Conservation (phyloP, 768 basidiomycete genomes). For the Polyporus arcularius region DNA sequence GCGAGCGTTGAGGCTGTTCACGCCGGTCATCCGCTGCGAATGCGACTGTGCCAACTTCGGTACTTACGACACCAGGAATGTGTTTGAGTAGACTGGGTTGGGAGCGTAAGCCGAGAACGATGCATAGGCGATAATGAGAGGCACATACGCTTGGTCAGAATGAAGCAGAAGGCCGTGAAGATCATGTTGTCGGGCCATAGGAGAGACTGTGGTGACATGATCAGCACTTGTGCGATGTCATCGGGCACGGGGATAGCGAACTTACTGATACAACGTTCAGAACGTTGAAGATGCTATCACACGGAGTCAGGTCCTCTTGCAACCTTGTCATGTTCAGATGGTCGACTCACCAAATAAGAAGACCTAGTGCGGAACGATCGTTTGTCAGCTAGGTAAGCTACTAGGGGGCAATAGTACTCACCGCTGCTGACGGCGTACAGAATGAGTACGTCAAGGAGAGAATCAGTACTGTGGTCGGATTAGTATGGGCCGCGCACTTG, state of each 20-base stretch:
- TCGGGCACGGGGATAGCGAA: no score
- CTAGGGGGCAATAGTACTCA: not conserved
- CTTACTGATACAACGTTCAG: conserved; percentile 3
- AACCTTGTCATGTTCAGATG: not conserved
- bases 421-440: conserved; percentile 8
- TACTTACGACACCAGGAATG: conserved; percentile 8
- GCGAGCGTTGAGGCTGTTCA: conserved; percentile 5
- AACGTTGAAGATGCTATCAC: conserved; percentile 1
- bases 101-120: no score
- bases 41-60: no score
- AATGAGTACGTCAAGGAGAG: conserved; percentile 4
- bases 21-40: no score
- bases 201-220: no score
- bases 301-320: not conserved
- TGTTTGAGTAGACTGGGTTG: conserved; percentile 6
- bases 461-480: not conserved
- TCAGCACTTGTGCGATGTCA: no score
- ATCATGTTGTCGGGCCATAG: conserved; percentile 2
- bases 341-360: not conserved
- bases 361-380: not conserved
- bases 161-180: not conserved
- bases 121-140: no score
- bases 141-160: no score
- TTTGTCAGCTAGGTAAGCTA: not conserved
- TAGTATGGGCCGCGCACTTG: not conserved